Percentiles rank a stretch among this genome's conserved stretches.
Evolutionary conservation across 768 basidiomycete genomes (phyloP).

Genomic region (Kwoniella newhampshirensis): DNA sequence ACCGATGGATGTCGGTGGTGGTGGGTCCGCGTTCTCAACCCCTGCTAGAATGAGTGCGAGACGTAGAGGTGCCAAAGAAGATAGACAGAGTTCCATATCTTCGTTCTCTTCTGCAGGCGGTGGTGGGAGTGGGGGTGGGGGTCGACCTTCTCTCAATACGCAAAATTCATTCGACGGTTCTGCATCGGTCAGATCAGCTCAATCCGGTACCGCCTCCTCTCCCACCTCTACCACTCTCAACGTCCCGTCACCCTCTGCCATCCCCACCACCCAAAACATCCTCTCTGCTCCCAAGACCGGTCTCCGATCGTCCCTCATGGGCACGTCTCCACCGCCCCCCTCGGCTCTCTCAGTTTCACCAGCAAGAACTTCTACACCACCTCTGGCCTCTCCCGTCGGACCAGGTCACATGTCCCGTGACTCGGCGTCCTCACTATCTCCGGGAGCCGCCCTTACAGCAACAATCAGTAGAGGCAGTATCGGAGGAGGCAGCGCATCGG

Average conservation of each 20-base stretch:
- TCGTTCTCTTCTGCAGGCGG: constrained; percentile 19
- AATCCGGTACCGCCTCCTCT: constrained; percentile 9
- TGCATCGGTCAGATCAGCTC: constrained; percentile 11
- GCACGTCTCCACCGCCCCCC: constrained; percentile 70
- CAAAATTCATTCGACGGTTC: constrained; percentile 29
- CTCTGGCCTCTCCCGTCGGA: constrained; percentile 13
- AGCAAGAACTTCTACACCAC: constrained; percentile 25
- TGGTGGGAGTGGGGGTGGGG: neutral
- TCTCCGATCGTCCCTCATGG: constrained; percentile 65
- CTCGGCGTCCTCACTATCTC: constrained; percentile 39
- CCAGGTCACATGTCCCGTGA: constrained; percentile 23
- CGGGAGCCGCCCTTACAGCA: constrained; percentile 57
- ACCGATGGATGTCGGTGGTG: constrained; percentile 26
- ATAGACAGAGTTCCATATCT: constrained; percentile 23
- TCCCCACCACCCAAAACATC: constrained; percentile 70
- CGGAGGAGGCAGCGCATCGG: constrained; percentile 15
- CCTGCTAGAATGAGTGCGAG: constrained; percentile 16
- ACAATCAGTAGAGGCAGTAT: constrained; percentile 31
- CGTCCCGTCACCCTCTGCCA: constrained; percentile 19
- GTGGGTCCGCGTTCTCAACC: constrained; percentile 11
- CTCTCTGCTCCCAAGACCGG: constrained; percentile 67
- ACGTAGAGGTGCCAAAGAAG: constrained; percentile 12
- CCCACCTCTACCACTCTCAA: constrained; percentile 10
- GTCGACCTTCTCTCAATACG: constrained; percentile 12
- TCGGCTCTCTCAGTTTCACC: constrained; percentile 38